Conservation (phyloP, 1,139 yeast species). For the Nakaseomyces delphensis region DNA sequence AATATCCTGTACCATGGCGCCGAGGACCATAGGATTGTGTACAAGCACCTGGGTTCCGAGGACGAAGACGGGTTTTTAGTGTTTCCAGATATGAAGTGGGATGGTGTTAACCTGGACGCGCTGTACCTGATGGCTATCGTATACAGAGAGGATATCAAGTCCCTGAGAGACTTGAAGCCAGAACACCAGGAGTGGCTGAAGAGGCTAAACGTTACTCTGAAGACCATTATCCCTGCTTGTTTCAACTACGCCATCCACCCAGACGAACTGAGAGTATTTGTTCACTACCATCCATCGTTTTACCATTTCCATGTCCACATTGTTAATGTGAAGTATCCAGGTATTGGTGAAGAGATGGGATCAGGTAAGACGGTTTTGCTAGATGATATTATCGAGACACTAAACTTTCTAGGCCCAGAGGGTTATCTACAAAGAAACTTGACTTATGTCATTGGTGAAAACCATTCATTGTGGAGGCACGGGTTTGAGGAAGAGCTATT, state of each 20-base stretch:
- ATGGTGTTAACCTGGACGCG: constrained; percentile 56
- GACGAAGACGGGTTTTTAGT: constrained; percentile 48
- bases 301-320: constrained; percentile 91
- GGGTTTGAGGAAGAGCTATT: constrained; percentile 24
- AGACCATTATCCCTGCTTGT: constrained; percentile 39
- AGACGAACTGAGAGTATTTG: constrained; percentile 56
- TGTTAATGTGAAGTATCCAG: constrained; percentile 67
- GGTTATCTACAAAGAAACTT: constrained; percentile 44
- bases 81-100: constrained; percentile 91
- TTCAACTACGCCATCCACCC: constrained; percentile 34
- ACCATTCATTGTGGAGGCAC: constrained; percentile 63
- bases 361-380: constrained; percentile 77
- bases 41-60: constrained; percentile 32
- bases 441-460: constrained; percentile 61
- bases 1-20: constrained; percentile 76
- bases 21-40: constrained; percentile 66
- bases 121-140: constrained; percentile 76
- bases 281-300: constrained; percentile 93
- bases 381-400: constrained; percentile 72
- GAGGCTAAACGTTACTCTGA: constrained; percentile 39
- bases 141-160: constrained; percentile 57
- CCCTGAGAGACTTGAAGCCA: constrained; percentile 64
- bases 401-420: constrained; percentile 43
- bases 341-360: constrained; percentile 60
- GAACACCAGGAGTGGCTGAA: constrained; percentile 51